These are phyloP conservation scores for Diaporthe citrichinensis DNA, from an alignment of 2,329 filamentous ascomycete species.

Conservation along the genomic window DNA sequence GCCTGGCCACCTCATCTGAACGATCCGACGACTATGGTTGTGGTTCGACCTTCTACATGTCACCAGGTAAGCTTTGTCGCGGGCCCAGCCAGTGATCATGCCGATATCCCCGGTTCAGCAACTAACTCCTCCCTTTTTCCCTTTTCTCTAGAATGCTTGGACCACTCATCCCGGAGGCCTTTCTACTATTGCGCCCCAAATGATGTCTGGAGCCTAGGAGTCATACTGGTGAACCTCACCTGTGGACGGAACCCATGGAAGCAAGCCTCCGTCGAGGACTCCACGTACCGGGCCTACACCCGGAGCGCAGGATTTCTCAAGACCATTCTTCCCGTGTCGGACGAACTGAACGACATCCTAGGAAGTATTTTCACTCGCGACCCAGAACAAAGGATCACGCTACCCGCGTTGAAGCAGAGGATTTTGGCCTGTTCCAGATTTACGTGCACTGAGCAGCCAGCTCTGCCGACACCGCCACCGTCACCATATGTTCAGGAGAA, in stretches of 20 bases:
- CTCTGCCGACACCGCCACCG: conserved; percentile 57
- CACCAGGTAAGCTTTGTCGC: conserved; percentile 80
- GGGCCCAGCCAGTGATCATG: conserved; percentile 28
- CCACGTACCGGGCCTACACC: conserved; percentile 92
- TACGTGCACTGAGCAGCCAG: conserved; percentile 68
- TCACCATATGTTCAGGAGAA: conserved; percentile 67
- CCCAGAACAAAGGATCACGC: conserved; percentile 84
- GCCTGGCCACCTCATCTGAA: conserved; percentile 87
- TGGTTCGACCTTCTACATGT: conserved; percentile 99
- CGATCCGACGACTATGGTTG: conserved; percentile 96
- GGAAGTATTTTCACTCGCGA: conserved; percentile 89
- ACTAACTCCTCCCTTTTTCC: conserved; percentile 48
- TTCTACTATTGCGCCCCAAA: conserved; percentile 95
- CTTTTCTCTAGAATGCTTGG: conserved; percentile 81
- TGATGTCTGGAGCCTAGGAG: conserved; percentile 98
- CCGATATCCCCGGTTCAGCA: conserved; percentile 43
- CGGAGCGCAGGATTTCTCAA: conserved; percentile 89
- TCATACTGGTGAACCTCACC: conserved; percentile 96
- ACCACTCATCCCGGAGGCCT: conserved; percentile 80
- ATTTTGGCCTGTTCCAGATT: conserved; percentile 85
- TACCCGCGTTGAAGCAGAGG: conserved; percentile 82
- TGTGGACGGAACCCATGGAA: conserved; percentile 99
- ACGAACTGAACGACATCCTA: conserved; percentile 90
- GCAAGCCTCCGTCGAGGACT: conserved; percentile 92
- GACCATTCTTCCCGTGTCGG: conserved; percentile 91